Conservation (phyloP, 208 protist genomes). For the Entamoeba histolytica region DNA sequence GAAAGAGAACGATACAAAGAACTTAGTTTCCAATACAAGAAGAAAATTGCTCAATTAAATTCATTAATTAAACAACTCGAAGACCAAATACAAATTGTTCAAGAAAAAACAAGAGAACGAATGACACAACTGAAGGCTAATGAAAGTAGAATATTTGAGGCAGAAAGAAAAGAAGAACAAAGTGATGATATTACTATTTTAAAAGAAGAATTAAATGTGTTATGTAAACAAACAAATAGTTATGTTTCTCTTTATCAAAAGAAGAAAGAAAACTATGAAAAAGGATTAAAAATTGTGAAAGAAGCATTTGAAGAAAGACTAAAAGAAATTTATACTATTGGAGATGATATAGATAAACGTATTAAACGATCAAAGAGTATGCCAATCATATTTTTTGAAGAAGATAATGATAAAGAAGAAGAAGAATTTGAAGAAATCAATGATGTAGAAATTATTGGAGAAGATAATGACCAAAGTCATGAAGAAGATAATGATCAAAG, state of each 20-base stretch:
- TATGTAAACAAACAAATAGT: background rate
- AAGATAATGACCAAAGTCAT: background rate
- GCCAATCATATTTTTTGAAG: background rate
- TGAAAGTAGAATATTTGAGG: background rate
- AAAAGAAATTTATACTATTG: background rate
- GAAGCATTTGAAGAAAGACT: background rate
- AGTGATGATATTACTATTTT: background rate
- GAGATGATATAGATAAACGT: background rate
- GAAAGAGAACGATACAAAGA: background rate
- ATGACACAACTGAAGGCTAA: background rate
- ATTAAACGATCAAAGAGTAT: background rate
- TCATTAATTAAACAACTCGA: background rate
- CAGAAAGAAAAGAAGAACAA: background rate
- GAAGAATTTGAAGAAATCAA: background rate
- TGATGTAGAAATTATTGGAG: background rate
- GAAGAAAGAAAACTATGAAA: background rate
- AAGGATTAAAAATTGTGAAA: background rate
- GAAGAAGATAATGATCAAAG: background rate
- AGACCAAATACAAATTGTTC: background rate
- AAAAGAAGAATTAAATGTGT: background rate
- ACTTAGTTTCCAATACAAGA: background rate
- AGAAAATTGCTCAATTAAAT: background rate
- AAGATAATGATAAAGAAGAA: background rate
- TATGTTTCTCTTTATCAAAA: background rate
- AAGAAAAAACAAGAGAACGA: background rate